Percentiles rank a stretch among this genome's conserved stretches.
These are phyloP conservation scores for Metarhizium guizhouense DNA, from an alignment of 2,329 filamentous ascomycete genomes.

Conservation along the genomic window DNA sequence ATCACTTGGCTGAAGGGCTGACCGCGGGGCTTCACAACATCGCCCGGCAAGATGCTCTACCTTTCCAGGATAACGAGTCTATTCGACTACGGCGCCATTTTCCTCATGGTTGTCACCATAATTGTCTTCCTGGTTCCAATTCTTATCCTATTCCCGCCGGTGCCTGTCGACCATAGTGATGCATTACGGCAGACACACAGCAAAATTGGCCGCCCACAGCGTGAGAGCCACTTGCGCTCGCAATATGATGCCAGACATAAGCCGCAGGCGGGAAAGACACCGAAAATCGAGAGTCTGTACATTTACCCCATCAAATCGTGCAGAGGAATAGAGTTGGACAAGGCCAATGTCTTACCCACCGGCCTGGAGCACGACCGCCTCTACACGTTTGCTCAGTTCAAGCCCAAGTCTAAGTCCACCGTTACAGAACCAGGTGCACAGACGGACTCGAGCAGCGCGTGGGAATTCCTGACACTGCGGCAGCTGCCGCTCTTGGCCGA, in stretches of 20 bases:
- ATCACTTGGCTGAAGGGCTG: neutral
- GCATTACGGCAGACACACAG: conserved; percentile 46
- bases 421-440: neutral
- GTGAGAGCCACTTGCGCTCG: conserved; percentile 27
- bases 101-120: conserved; percentile 35
- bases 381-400: conserved; percentile 67
- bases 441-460: conserved; percentile 27
- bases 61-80: conserved; percentile 12
- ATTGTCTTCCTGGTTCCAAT: conserved; percentile 44
- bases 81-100: conserved; percentile 22
- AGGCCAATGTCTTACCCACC: conserved; percentile 53
- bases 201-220: conserved; percentile 32
- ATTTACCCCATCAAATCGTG: conserved; percentile 83
- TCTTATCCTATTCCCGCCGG: conserved; percentile 45
- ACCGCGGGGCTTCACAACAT: neutral
- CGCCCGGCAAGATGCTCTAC: neutral
- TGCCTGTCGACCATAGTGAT: conserved; percentile 43
- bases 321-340: conserved; percentile 61
- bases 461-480: conserved; percentile 64
- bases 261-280: conserved; percentile 11
- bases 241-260: conserved; percentile 15
- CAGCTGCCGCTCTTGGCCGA: conserved; percentile 63
- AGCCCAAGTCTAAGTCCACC: conserved; percentile 3
- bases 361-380: conserved; percentile 75
- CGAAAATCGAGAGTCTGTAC: conserved; percentile 53